Base-by-base conservation (phyloP, 2,329 filamentous ascomycete genomes). In the Penicillium sp. region DNA sequence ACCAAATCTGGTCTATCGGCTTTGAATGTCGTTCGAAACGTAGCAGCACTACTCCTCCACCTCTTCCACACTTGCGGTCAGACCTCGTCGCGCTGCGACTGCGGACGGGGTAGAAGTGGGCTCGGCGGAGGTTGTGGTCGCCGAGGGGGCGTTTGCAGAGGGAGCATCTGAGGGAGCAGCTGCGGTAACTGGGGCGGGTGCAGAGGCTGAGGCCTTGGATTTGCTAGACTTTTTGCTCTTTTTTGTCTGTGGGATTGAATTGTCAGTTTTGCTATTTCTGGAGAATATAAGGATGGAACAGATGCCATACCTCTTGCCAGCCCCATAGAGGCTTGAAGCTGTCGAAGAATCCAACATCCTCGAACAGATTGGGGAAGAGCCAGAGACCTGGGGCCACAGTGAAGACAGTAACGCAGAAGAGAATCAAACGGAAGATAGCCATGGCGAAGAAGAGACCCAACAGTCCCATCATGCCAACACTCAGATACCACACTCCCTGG, bases 331-430 rank as follows among this genome's bases (percentile, higher is more conserved):
- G 94, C 71, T 88, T 88, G 83, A 99, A 99, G 70, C 90, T 95
- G 73, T 99, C 94, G 76, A 99, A 89, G 79, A 99, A 97, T 8
- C 93, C 96, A 29, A 99, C 94, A 72, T 99, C 94, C 75, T 99
- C 94, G 80, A 97, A 99, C 21, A 99, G 79, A 72, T 99, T 99
- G 48, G 94, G 94, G 78, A 93, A 99, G 44, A 99, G 82, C 94
- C 94, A 99, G n/a, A 99, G 82, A 68, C 94, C 94, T 3, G 94
- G 94, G 4, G 92, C 80, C 0, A 86, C 82, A 16, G 83, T 82
- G 71, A 97, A 96, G 76, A 96, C 92, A 23, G 94, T 97, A 72
- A 96, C 78, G 72, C 91, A 88, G 80, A 99, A 99, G 29, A 99
- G 81, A 60, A 99, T 96, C 55, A 97, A 83, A 59, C 94, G 87